Conservation (phyloP, 2,329 filamentous ascomycete species). For the Macrophomina tecta region DNA sequence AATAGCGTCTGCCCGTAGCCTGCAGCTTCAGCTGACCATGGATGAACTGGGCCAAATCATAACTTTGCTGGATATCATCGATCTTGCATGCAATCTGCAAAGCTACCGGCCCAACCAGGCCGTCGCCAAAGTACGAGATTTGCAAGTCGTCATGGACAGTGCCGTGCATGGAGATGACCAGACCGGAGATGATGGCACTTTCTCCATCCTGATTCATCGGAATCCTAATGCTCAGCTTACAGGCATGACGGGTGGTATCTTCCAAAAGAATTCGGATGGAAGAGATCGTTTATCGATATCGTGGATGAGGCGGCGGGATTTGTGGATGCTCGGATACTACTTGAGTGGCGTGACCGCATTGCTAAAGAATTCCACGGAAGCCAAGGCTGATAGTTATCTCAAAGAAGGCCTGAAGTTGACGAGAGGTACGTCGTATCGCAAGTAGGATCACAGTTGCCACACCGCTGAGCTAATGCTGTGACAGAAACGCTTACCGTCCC, state of each 20-base stretch:
- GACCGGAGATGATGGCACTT: conserved; percentile 42
- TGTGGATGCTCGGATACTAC: conserved; percentile 66
- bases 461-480: background rate
- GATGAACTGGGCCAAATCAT: conserved; percentile 70
- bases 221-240: conserved; percentile 42
- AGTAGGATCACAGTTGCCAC: no score
- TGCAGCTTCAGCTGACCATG: conserved; percentile 68
- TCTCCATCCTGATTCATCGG: conserved; percentile 50
- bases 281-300: conserved; percentile 57
- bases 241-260: conserved; percentile 52
- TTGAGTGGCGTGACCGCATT: conserved; percentile 62
- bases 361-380: conserved; percentile 61
- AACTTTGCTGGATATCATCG: conserved; percentile 69
- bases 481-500: conserved; percentile 30
- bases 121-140: conserved; percentile 63
- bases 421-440: background rate
- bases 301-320: conserved; percentile 66
- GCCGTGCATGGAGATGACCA: conserved; percentile 46
- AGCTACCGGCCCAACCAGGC: conserved; percentile 65
- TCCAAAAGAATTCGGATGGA: conserved; percentile 45
- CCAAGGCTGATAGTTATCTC: conserved; percentile 63
- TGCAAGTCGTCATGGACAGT: conserved; percentile 67
- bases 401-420: conserved; percentile 59
- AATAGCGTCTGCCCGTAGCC: conserved; percentile 74
- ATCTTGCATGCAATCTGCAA: conserved; percentile 72